Percentiles rank a stretch among this genome's conserved stretches.
phyloP scores from a whole-genome alignment of 345 rosid genomes.

The Bruguiera sexangula region DNA sequence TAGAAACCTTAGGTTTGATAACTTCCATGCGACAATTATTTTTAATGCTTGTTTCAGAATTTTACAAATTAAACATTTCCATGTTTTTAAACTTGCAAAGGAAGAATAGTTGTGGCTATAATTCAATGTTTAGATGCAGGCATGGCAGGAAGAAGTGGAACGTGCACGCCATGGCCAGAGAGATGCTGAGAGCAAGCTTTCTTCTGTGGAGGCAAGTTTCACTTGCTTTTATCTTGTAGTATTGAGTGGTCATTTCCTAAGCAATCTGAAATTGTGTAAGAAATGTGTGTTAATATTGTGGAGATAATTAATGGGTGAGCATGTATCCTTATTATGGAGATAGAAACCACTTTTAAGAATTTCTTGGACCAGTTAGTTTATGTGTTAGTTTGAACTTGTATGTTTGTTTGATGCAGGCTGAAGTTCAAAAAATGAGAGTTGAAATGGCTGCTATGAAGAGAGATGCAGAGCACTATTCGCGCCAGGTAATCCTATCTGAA shows the following conservation, averaged over 20 bases:
- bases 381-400: background rate
- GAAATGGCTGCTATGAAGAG: slow-evolving; percentile 99
- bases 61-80: no score
- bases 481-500: slow-evolving; percentile 53
- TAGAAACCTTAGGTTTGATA: no score
- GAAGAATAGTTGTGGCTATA: no score
- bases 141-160: slow-evolving; percentile 94
- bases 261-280: background rate
- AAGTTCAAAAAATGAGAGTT: slow-evolving; percentile 89
- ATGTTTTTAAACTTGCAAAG: no score
- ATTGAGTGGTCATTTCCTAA: slow-evolving; percentile 3
- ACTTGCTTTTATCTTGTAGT: slow-evolving; percentile 9
- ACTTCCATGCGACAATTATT: no score
- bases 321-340: background rate
- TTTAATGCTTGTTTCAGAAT: no score
- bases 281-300: slow-evolving; percentile 5
- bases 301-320: background rate
- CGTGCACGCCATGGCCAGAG: slow-evolving; percentile 94
- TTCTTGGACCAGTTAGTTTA: background rate
- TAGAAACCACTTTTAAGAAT: background rate
- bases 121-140: slow-evolving; percentile 60
- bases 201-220: slow-evolving; percentile 69
- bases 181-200: slow-evolving; percentile 92
- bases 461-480: slow-evolving; percentile 99
- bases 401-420: slow-evolving; percentile 57